These are phyloP conservation scores for Aspergillus kassunensis DNA, from an alignment of 495 filamentous ascomycete species.

Conservation along the genomic window DNA sequence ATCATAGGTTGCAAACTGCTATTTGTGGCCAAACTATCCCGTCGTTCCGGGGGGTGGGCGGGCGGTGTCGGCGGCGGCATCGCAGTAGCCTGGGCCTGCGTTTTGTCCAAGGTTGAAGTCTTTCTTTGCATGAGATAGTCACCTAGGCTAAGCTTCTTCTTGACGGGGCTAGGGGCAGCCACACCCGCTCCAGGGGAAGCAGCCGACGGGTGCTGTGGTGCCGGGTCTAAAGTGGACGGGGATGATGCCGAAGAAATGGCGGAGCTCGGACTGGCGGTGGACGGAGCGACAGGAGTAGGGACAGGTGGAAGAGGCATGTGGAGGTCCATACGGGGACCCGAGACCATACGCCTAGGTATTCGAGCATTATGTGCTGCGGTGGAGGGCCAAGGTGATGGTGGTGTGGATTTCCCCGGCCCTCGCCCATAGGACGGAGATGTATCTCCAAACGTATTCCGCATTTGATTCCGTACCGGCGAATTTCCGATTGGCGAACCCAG, in stretches of 20 bases:
- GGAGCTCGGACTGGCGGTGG: conserved; percentile 32
- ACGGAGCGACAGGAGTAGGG: conserved; percentile 13
- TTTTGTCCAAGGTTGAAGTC: conserved; percentile 41
- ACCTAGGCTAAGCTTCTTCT: conserved; percentile 66
- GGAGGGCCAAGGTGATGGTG: conserved; percentile 35
- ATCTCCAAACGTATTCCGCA: conserved; percentile 6
- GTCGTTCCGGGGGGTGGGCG: conserved; percentile 17
- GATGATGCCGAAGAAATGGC: conserved; percentile 31
- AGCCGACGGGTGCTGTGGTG: conserved; percentile 21
- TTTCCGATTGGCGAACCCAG: conserved; percentile 10
- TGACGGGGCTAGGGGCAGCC: conserved; percentile 53
- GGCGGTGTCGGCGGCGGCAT: conserved; percentile 25
- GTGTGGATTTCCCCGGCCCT: conserved; percentile 23
- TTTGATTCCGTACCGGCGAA: conserved; percentile 9
- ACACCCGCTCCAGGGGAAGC: conserved; percentile 26
- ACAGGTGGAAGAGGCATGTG: conserved; percentile 37
- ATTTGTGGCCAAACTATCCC: conserved; percentile 5
- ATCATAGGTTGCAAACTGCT: conserved; percentile 15
- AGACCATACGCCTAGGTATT: conserved; percentile 22
- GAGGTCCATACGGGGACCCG: conserved; percentile 28
- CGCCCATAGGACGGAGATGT: conserved; percentile 16
- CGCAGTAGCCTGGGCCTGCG: conserved; percentile 26
- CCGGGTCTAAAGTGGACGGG: conserved; percentile 29
- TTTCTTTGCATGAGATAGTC: conserved; percentile 55
- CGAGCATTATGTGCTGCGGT: conserved; percentile 36